phyloP scores from a whole-genome alignment of 2,329 filamentous ascomycete species.

The Claviceps sorghi region DNA sequence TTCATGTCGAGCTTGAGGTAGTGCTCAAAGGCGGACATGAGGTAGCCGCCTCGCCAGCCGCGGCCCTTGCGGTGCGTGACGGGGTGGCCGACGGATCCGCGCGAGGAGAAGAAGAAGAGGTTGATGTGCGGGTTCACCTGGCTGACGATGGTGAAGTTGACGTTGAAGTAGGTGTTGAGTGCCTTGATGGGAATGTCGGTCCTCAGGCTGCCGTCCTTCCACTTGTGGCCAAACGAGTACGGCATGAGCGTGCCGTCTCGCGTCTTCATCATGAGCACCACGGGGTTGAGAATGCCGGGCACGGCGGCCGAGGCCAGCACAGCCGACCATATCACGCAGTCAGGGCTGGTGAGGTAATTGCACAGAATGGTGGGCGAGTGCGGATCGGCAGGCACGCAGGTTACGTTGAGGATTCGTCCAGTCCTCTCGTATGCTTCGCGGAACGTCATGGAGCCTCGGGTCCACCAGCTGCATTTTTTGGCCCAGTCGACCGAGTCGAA shows the following conservation, averaged over 20 bases:
- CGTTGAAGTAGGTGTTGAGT: constrained; percentile 92
- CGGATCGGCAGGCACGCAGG: constrained; percentile 88
- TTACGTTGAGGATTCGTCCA: constrained; percentile 86
- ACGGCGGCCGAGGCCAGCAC: constrained; percentile 91
- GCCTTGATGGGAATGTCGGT: constrained; percentile 94
- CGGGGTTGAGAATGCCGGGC: constrained; percentile 87
- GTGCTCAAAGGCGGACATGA: constrained; percentile 83
- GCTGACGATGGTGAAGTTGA: constrained; percentile 84
- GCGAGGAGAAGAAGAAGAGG: constrained; percentile 94
- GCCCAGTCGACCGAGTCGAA: constrained; percentile 95
- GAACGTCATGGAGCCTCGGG: constrained; percentile 82
- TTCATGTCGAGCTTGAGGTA: constrained; percentile 92
- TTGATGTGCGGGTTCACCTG: constrained; percentile 96
- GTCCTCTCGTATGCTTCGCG: constrained; percentile 88
- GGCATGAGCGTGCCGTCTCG: constrained; percentile 63
- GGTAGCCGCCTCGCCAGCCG: constrained; percentile 90
- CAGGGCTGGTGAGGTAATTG: constrained; percentile 87
- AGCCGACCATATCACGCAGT: constrained; percentile 97
- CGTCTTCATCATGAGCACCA: constrained; percentile 84
- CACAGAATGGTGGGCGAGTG: constrained; percentile 84
- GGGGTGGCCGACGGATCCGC: constrained; percentile 79
- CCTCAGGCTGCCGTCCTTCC: constrained; percentile 90
- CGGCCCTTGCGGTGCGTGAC: constrained; percentile 87
- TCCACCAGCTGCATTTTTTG: constrained; percentile 73
- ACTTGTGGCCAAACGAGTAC: constrained; percentile 96